Conservation (phyloP, 441 rosid species). For the Corymbia citriodora region DNA sequence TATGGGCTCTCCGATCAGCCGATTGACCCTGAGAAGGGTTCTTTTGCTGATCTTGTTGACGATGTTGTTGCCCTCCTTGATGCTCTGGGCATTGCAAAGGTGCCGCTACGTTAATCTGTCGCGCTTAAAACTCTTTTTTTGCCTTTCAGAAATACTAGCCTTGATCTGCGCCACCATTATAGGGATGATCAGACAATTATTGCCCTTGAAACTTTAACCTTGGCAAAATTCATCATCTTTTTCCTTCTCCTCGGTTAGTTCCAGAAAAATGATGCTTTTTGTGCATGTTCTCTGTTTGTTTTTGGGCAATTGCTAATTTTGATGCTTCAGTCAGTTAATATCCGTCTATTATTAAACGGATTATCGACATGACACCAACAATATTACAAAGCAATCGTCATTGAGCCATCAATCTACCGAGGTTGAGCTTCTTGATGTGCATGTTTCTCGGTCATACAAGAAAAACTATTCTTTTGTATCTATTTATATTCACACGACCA, state of each 20-base stretch:
- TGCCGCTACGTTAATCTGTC: not conserved
- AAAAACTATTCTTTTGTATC: not conserved
- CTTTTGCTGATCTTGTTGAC: slow-evolving; percentile 1
- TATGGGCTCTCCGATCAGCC: slow-evolving; percentile 9
- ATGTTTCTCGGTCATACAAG: not conserved
- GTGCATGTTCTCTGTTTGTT: not conserved
- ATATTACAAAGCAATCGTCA: not conserved
- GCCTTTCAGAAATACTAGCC: not conserved
- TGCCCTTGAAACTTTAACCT: no score
- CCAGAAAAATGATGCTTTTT: not conserved
- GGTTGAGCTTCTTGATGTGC: not conserved
- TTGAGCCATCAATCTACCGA: not conserved
- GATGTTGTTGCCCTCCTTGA: slow-evolving; percentile 5
- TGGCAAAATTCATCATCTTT: not conserved
- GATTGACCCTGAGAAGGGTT: slow-evolving; percentile 4
- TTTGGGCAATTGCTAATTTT: not conserved
- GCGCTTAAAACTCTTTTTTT: not conserved
- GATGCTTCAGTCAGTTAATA: not conserved
- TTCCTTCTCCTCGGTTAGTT: not conserved
- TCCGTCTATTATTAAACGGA: not conserved
- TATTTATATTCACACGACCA: not conserved
- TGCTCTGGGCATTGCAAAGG: slow-evolving; percentile 5
- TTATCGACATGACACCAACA: not conserved
- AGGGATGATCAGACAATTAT: not conserved
- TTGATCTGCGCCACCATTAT: not conserved